A percentile compares a stretch with the other conserved stretches of the same genome.
Evolutionary conservation across 192 early-diverging fungal species (phyloP).

Genomic region (Backusella westeae): DNA sequence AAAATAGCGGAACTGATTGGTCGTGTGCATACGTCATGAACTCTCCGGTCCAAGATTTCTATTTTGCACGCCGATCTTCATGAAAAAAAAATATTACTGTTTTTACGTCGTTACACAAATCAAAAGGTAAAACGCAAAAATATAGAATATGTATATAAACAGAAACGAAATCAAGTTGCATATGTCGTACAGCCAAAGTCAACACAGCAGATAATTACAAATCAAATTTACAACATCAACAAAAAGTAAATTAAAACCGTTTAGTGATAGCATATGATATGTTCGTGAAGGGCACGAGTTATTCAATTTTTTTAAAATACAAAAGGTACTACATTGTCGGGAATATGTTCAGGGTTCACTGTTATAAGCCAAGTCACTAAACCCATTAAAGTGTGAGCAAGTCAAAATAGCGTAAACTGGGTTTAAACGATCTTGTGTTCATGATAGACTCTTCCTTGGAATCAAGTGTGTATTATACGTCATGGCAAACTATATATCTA

Average conservation of each 20-base stretch:
- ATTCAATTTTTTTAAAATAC: neutral
- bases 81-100: neutral
- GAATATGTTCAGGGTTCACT: neutral
- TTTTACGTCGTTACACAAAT: neutral
- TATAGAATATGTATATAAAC: neutral
- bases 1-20: slow-evolving; percentile 4
- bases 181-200: neutral
- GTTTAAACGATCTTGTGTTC: slow-evolving; percentile 8
- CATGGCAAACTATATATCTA: neutral
- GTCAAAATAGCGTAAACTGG: slow-evolving; percentile 6
- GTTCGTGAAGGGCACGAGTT: neutral
- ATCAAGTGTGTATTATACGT: neutral
- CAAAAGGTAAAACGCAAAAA: slow-evolving; percentile 4
- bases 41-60: neutral
- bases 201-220: neutral
- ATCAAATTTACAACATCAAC: neutral
- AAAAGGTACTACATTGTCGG: slow-evolving; percentile 9
- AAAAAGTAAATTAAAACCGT: neutral
- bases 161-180: neutral
- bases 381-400: neutral
- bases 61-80: slow-evolving; percentile 2
- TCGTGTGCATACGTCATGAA: neutral
- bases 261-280: slow-evolving; percentile 5
- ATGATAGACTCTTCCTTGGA: neutral
- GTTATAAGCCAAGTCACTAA: neutral